These are phyloP conservation scores for Ganoderma resinaceum DNA, from an alignment of 1,284 basidiomycete genomes.

Conservation along the genomic window DNA sequence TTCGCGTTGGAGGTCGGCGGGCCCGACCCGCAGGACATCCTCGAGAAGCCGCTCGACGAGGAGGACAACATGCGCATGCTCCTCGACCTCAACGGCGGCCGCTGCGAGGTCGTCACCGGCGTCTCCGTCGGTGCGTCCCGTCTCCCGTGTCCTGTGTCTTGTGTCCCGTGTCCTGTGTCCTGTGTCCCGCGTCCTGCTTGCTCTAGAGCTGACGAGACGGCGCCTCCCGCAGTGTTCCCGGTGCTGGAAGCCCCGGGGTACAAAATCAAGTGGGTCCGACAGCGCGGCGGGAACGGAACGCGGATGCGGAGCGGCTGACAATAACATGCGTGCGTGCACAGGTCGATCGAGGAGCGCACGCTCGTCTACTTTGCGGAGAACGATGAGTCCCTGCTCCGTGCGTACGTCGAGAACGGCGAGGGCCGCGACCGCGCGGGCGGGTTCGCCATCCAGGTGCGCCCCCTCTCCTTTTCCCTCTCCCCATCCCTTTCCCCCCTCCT, in stretches of 20 bases:
- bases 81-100: constrained; percentile 83
- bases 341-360: constrained; percentile 85
- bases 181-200: background rate
- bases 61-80: constrained; percentile 91
- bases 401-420: constrained; percentile 91
- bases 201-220: background rate
- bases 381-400: constrained; percentile 68
- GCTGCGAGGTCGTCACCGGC: constrained; percentile 93
- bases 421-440: constrained; percentile 93
- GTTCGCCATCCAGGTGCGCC: constrained; percentile 88
- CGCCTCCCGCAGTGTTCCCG: constrained; percentile 71
- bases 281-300: too few species aligned
- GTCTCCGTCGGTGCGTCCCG: constrained; percentile 72
- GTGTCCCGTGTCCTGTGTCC: too few species aligned
- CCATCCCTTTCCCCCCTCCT: background rate
- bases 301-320: too few species aligned
- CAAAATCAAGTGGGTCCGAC: constrained; percentile 69
- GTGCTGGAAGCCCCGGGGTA: constrained; percentile 88
- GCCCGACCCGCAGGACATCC: constrained; percentile 65
- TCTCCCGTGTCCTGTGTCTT: background rate
- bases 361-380: constrained; percentile 85
- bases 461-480: background rate
- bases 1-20: constrained; percentile 51
- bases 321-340: constrained; percentile 42
- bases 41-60: constrained; percentile 89